phyloP scores from a whole-genome alignment of 805 yeast genomes.

The Jamesozyma lodderae region DNA sequence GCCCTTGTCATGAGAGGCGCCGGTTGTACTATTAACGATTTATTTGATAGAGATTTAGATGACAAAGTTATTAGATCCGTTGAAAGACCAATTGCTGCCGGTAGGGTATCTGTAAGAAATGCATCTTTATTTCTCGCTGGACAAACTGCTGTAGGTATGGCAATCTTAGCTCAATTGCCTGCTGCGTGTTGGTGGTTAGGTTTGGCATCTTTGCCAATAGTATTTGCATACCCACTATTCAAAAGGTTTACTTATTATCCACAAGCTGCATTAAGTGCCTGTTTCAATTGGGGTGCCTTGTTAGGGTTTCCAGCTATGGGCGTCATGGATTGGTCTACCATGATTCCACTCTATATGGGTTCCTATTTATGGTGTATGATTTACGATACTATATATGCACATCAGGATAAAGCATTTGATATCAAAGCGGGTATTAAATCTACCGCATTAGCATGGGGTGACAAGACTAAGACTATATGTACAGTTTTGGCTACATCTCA shows the following conservation, averaged over 20 bases:
- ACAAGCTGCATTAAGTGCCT: slow-evolving; percentile 68
- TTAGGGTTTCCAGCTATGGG: slow-evolving; percentile 96
- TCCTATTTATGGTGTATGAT: slow-evolving; percentile 89
- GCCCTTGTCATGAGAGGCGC: slow-evolving; percentile 93
- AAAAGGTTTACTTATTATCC: slow-evolving; percentile 95
- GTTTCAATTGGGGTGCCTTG: slow-evolving; percentile 91
- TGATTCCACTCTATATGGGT: slow-evolving; percentile 67
- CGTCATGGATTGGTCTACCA: slow-evolving; percentile 64
- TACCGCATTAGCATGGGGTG: slow-evolving; percentile 93
- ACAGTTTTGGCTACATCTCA: slow-evolving; percentile 60
- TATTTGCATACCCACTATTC: slow-evolving; percentile 83
- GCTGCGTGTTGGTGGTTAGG: slow-evolving; percentile 75
- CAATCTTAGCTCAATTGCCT: slow-evolving; percentile 65
- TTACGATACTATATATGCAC: slow-evolving; percentile 95
- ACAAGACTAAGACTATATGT: slow-evolving; percentile 56
- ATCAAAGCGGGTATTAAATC: slow-evolving; percentile 86
- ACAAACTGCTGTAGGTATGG: slow-evolving; percentile 67
- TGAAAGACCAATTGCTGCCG: slow-evolving; percentile 88
- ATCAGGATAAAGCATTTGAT: slow-evolving; percentile 89
- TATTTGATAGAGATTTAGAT: slow-evolving; percentile 77
- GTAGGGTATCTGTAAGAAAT: slow-evolving; percentile 59
- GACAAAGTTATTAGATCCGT: slow-evolving; percentile 78
- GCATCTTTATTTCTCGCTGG: slow-evolving; percentile 65
- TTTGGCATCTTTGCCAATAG: slow-evolving; percentile 67
- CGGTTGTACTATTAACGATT: slow-evolving; percentile 92